Percentiles rank a stretch among this genome's conserved stretches.
Conservation (phyloP, 2,329 filamentous ascomycete genomes). For the Paecilomyces fulvus region DNA sequence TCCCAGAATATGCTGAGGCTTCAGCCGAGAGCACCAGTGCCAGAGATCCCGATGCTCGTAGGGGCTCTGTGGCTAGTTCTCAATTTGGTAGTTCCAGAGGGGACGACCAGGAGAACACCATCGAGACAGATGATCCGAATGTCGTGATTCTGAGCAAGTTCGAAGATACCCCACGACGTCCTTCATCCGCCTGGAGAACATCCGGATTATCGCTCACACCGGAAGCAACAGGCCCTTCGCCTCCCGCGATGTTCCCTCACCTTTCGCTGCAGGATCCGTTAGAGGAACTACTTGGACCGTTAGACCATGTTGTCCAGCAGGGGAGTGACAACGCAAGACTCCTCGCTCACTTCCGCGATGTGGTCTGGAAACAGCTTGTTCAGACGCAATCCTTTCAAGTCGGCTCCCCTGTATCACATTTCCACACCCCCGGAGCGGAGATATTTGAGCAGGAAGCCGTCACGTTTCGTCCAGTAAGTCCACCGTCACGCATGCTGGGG, state of each 20-base stretch:
- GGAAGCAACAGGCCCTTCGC: conserved; percentile 18
- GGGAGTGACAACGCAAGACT: conserved; percentile 24
- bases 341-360: conserved; percentile 31
- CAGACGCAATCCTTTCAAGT: conserved; percentile 16
- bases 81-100: conserved; percentile 20
- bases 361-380: conserved; percentile 35
- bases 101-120: conserved; percentile 14
- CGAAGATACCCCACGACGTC: conserved; percentile 35
- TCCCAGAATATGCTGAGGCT: conserved; percentile 43
- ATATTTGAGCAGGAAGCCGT: conserved; percentile 41
- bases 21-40: conserved; percentile 17
- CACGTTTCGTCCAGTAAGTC: conserved; percentile 44
- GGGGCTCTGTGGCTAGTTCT: conserved; percentile 19
- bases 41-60: conserved; percentile 12
- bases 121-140: conserved; percentile 35
- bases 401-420: conserved; percentile 12
- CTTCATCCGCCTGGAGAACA: conserved; percentile 20
- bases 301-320: conserved; percentile 14
- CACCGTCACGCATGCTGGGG: neutral
- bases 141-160: conserved; percentile 44
- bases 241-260: conserved; percentile 18
- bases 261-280: conserved; percentile 15
- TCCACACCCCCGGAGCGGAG: conserved; percentile 26
- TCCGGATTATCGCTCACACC: conserved; percentile 28
- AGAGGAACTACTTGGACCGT: conserved; percentile 10